A percentile compares a stretch with the other conserved stretches of the same genome.
These are phyloP conservation scores for Xylariaceae sp. DNA, from an alignment of 2,329 filamentous ascomycete species.

Conservation along the genomic window DNA sequence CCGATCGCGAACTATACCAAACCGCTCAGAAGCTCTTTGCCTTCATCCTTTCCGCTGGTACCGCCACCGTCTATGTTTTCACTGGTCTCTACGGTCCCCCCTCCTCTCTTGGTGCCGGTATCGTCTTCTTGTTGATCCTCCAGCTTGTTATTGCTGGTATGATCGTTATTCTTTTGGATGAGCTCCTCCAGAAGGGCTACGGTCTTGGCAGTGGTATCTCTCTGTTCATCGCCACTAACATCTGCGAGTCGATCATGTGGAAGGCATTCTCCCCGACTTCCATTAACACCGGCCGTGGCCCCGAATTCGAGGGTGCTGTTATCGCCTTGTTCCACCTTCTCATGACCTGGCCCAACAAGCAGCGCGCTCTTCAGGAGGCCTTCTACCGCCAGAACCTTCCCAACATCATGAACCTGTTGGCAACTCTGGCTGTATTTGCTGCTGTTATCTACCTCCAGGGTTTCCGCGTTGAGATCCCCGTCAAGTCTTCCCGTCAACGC, in stretches of 20 bases:
- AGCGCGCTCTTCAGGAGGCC: slow-evolving; percentile 93
- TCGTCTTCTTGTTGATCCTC: slow-evolving; percentile 96
- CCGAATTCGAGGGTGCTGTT: slow-evolving; percentile 97
- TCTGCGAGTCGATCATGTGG: slow-evolving; percentile 99
- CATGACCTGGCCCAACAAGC: slow-evolving; percentile 99
- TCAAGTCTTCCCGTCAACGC: slow-evolving; percentile 98
- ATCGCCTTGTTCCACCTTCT: slow-evolving; percentile 97
- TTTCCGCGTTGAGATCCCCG: slow-evolving; percentile 99
- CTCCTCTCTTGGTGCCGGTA: slow-evolving; percentile 92
- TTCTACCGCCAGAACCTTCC: slow-evolving; percentile 99
- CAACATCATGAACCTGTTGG: slow-evolving; percentile 98
- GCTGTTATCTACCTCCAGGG: slow-evolving; percentile 99
- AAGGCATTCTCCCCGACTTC: slow-evolving; percentile 99
- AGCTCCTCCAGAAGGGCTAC: slow-evolving; percentile 98
- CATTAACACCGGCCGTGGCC: slow-evolving; percentile 98
- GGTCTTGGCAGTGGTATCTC: slow-evolving; percentile 98
- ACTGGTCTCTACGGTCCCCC: slow-evolving; percentile 96
- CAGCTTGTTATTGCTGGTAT: slow-evolving; percentile 96
- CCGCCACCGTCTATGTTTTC: slow-evolving; percentile 96
- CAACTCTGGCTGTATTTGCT: slow-evolving; percentile 88
- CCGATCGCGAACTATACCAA: slow-evolving; percentile 99
- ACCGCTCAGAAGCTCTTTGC: slow-evolving; percentile 98
- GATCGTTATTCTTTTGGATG: slow-evolving; percentile 98
- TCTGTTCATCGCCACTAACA: slow-evolving; percentile 99
- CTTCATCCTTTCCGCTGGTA: slow-evolving; percentile 95